These are phyloP conservation scores for Colletotrichum nymphaeae DNA, from an alignment of 2,329 filamentous ascomycete species.

Conservation along the genomic window DNA sequence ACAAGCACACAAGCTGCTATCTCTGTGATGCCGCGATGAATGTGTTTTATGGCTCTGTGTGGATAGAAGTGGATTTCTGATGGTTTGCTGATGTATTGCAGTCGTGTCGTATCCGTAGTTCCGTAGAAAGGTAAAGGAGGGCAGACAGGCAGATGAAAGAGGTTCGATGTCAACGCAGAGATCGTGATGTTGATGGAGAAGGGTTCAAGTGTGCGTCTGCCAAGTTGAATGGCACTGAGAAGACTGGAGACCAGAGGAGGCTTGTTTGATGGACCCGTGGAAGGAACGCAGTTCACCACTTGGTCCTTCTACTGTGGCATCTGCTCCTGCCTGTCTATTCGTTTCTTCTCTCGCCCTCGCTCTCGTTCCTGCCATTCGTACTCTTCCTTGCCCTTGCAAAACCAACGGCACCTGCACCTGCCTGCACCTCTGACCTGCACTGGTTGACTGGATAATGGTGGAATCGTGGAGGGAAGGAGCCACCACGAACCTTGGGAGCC, in stretches of 20 bases:
- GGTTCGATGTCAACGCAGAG: not conserved
- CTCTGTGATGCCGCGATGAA: not conserved
- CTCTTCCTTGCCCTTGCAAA: not conserved
- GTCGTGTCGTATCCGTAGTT: not conserved
- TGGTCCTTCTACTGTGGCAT: not conserved
- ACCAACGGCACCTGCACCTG: not conserved
- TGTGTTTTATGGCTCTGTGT: not conserved
- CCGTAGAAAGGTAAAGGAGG: not conserved
- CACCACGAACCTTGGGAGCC: not conserved
- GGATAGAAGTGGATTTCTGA: not conserved
- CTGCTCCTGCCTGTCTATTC: not conserved
- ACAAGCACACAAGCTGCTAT: slow-evolving; percentile 4
- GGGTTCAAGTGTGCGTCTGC: not conserved
- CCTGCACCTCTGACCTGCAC: not conserved
- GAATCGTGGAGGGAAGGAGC: slow-evolving; percentile 2
- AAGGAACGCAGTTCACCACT: not conserved
- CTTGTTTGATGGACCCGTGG: slow-evolving; percentile 5
- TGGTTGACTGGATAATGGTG: not conserved
- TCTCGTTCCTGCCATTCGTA: slow-evolving; percentile 2
- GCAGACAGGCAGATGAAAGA: not conserved
- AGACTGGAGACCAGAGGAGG: slow-evolving; percentile 3
- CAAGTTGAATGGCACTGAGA: not conserved
- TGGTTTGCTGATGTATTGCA: slow-evolving; percentile 16
- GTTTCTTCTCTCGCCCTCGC: not conserved
- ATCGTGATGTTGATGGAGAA: not conserved